These are phyloP conservation scores for Uronychia setigera DNA, from an alignment of 73 alveolate species.

Conservation along the genomic window DNA sequence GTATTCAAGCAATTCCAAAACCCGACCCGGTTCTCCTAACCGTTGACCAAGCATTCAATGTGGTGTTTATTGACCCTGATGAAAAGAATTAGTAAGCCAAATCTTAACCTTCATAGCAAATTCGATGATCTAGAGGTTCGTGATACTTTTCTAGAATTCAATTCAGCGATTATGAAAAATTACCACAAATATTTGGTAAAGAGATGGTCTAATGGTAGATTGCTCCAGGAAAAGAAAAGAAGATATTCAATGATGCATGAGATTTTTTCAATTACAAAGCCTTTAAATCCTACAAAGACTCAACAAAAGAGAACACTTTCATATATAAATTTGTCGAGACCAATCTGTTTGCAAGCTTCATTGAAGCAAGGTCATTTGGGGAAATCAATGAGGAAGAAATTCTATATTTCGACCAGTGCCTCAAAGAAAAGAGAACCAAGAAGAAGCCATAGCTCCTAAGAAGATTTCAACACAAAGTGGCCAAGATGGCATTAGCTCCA, in stretches of 20 bases:
- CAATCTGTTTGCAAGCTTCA: slow-evolving; percentile 63
- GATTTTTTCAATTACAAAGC: slow-evolving; percentile 64
- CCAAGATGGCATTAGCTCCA: slow-evolving; percentile 61
- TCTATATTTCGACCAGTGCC: slow-evolving; percentile 54
- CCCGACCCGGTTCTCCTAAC: slow-evolving; percentile 28
- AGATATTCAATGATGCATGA: slow-evolving; percentile 62
- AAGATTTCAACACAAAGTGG: slow-evolving; percentile 38
- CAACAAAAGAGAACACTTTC: slow-evolving; percentile 49
- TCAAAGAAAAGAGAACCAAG: slow-evolving; percentile 52
- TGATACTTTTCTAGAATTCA: slow-evolving; percentile 75
- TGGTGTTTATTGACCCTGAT: neutral
- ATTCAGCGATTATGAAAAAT: slow-evolving; percentile 47
- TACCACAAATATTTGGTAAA: slow-evolving; percentile 54
- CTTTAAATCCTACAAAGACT: slow-evolving; percentile 51
- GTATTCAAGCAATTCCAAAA: neutral
- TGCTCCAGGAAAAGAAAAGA: slow-evolving; percentile 64
- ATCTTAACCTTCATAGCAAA: neutral
- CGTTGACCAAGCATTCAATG: slow-evolving; percentile 59
- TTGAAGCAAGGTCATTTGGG: slow-evolving; percentile 68
- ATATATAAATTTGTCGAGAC: slow-evolving; percentile 69
- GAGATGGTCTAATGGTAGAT: neutral
- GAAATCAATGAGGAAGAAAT: slow-evolving; percentile 61
- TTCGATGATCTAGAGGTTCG: slow-evolving; percentile 60
- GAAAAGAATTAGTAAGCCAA: neutral
- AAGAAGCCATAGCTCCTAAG: slow-evolving; percentile 20